Evolutionary conservation across 352 stramenopile genomes (phyloP).

Genomic region (Globisporangium nodosum): DNA sequence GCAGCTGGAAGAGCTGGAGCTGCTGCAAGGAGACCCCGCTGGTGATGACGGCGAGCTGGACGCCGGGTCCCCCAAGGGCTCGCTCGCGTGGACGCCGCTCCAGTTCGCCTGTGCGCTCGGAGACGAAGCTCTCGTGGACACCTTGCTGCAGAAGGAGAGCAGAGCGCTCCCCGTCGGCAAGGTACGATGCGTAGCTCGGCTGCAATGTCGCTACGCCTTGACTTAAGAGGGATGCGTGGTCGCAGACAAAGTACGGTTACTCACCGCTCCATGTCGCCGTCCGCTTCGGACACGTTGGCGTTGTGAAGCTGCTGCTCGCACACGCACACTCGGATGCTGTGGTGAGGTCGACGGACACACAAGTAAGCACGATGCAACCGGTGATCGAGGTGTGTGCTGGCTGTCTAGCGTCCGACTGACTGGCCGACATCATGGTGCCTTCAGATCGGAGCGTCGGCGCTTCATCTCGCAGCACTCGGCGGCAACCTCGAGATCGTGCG

Average conservation of each 20-base stretch:
- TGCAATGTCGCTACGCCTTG: neutral
- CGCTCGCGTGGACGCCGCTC: slow-evolving; percentile 61
- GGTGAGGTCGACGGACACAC: slow-evolving; percentile 20
- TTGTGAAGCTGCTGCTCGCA: slow-evolving; percentile 49
- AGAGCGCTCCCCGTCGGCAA: slow-evolving; percentile 1
- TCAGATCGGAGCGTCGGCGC: slow-evolving; percentile 42
- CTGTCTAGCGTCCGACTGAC: neutral
- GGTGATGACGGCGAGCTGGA: slow-evolving; percentile 27
- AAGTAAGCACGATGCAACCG: slow-evolving; percentile 14
- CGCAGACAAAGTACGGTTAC: slow-evolving; percentile 57
- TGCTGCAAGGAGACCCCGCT: slow-evolving; percentile 14
- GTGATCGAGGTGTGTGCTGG: neutral
- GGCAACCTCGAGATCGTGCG: slow-evolving; percentile 39
- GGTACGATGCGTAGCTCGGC: neutral
- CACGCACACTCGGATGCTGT: slow-evolving; percentile 8
- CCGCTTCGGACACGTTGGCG: slow-evolving; percentile 39
- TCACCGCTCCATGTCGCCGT: slow-evolving; percentile 64
- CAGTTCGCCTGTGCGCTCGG: slow-evolving; percentile 74
- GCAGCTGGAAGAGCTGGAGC: slow-evolving; percentile 33
- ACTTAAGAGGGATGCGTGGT: neutral
- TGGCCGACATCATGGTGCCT: neutral
- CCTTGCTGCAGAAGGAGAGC: slow-evolving; percentile 26
- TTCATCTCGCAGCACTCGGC: slow-evolving; percentile 65
- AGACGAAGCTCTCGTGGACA: slow-evolving; percentile 32
- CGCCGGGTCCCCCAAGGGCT: slow-evolving; percentile 48